Evolutionary conservation across 768 basidiomycete genomes (phyloP), one percentile per base, ranked within the genome.

Genomic region (Dentipellis fragilis): DNA sequence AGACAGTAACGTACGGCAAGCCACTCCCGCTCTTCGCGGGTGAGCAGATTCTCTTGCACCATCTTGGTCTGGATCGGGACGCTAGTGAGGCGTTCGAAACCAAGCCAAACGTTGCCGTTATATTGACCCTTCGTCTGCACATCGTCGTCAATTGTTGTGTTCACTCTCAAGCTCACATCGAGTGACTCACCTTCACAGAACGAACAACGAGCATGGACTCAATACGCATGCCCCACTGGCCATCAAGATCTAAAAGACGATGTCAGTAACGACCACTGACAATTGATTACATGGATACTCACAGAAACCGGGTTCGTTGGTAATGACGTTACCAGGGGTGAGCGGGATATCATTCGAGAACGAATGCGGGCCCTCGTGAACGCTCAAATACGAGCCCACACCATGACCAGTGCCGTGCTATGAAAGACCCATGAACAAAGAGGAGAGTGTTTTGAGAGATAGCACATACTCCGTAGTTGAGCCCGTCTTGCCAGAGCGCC

Each of bases 241-340:
- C 84, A 52, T 84, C 84, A 34, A 81, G 77, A 67, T 94, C 88
- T 71, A 48, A 34, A 39, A 9, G 12, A 21, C 39, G 16, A 37
- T 48, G 48, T 14, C 39, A 45, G 37, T 45, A 10, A 42, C 22
- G 1, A 29, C 10, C 3, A 1, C 10, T n/a, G 17, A 39, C 49
- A 48, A 17, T 12, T 2, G 35, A 14, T 14, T 3, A 22, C 21
- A 45, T 40, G 10, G n/a, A 55, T 36, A 78, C 87, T 68, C 66
- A 90, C 87, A 95, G 70, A 84, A 94, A 0, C 93, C 93, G 49
- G 93, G 95, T 70, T 97, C 93, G 64, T 96, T 94, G 49, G 93
- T 93, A 56, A 94, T 83, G 62, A 94, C 83, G 68, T 96, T 85
- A 10, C 96, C 96, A n/a, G 83, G 82, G 21, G 78, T 75, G 35